Evolutionary conservation across 1,139 yeast genomes (phyloP).

Genomic region (Saccharomyces hybrid): DNA sequence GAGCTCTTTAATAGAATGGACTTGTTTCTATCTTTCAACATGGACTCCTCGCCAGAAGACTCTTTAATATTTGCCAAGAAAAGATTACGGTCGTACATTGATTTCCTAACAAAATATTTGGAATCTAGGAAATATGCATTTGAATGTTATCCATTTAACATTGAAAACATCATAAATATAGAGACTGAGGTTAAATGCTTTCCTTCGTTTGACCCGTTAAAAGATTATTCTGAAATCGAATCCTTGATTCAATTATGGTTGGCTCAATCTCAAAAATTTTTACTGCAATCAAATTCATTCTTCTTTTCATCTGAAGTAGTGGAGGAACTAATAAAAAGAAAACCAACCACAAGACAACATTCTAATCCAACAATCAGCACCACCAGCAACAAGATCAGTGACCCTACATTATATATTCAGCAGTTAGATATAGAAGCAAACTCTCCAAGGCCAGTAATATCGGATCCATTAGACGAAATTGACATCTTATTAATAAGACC

Average conservation of each 20-base stretch:
- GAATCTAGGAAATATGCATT: constrained; percentile 17
- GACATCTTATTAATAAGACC: constrained; percentile 26
- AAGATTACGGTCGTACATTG: constrained; percentile 19
- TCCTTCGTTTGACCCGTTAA: constrained; percentile 10
- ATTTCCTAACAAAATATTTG: constrained; percentile 18
- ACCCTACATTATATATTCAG: constrained; percentile 7
- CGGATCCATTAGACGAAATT: constrained; percentile 16
- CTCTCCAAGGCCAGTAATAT: constrained; percentile 2
- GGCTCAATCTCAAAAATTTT: constrained; percentile 20
- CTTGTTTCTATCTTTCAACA: constrained; percentile 23
- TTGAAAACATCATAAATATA: constrained; percentile 11
- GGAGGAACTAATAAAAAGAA: constrained; percentile 18
- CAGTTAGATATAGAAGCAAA: constrained; percentile 3
- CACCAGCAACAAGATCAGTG: constrained; percentile 1
- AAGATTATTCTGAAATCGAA: constrained; percentile 15
- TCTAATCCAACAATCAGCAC: constrained; percentile 2
- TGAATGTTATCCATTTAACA: constrained; percentile 18
- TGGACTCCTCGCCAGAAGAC: constrained; percentile 18
- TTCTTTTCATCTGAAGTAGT: constrained; percentile 23
- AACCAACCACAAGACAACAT: constrained; percentile 12
- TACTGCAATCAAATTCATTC: constrained; percentile 22
- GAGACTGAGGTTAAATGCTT: constrained; percentile 9
- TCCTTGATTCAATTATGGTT: constrained; percentile 24
- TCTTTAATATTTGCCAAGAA: constrained; percentile 15
- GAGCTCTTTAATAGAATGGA: constrained; percentile 20